These are phyloP conservation scores for Halophytophthora polymorphica DNA, from an alignment of 352 stramenopile species.

Conservation along the genomic window DNA sequence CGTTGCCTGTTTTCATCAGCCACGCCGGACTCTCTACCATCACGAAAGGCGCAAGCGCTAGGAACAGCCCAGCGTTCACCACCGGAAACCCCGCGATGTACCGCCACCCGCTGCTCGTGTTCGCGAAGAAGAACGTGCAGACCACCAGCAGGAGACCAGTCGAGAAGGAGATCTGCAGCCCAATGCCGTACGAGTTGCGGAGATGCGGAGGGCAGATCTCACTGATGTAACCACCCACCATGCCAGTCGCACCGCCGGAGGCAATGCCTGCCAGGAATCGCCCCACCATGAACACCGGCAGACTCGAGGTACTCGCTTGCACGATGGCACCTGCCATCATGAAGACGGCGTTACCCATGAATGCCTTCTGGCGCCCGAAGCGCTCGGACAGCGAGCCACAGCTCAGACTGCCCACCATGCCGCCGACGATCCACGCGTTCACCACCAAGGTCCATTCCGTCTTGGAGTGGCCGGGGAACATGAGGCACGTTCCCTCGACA, in stretches of 20 bases:
- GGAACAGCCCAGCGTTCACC: slow-evolving; percentile 30
- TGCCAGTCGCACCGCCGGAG: slow-evolving; percentile 20
- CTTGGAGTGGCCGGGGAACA: slow-evolving; percentile 43
- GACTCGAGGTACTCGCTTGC: slow-evolving; percentile 7
- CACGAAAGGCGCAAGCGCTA: slow-evolving; percentile 32
- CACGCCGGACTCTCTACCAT: slow-evolving; percentile 53
- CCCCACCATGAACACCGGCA: slow-evolving; percentile 19
- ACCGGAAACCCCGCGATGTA: slow-evolving; percentile 47
- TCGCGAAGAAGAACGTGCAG: slow-evolving; percentile 50
- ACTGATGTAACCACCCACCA: slow-evolving; percentile 27
- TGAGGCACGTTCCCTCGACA: slow-evolving; percentile 26
- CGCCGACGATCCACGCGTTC: slow-evolving; percentile 46
- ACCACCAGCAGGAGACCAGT: slow-evolving; percentile 42
- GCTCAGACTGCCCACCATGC: slow-evolving; percentile 33
- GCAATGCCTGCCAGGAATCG: slow-evolving; percentile 30
- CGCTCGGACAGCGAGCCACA: slow-evolving; percentile 23
- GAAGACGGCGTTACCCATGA: slow-evolving; percentile 17
- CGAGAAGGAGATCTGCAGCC: slow-evolving; percentile 47
- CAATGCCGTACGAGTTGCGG: slow-evolving; percentile 30
- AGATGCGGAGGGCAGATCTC: slow-evolving; percentile 43
- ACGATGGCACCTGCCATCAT: slow-evolving; percentile 26
- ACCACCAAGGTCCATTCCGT: slow-evolving; percentile 40
- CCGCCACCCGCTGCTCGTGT: slow-evolving; percentile 45
- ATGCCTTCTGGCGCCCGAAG: slow-evolving; percentile 30
- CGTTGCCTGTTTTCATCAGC: slow-evolving; percentile 29